These are phyloP conservation scores for Talaromyces funiculosus DNA, from an alignment of 2,329 filamentous ascomycete species.

Conservation along the genomic window DNA sequence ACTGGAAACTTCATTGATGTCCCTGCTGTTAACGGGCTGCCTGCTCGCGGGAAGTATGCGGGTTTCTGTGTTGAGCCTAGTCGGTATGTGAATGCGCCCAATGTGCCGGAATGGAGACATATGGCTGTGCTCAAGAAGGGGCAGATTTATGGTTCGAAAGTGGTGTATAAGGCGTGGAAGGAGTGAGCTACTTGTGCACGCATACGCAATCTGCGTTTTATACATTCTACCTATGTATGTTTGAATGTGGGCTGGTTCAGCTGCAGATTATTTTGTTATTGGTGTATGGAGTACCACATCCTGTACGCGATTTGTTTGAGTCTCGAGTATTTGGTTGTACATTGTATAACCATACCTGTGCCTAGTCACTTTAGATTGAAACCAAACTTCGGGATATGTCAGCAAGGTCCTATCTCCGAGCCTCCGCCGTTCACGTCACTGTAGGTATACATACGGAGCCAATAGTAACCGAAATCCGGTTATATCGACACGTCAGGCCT, in stretches of 20 bases:
- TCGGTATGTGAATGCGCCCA: conserved; percentile 82
- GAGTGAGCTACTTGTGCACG: conserved; percentile 36
- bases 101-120: conserved; percentile 70
- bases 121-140: conserved; percentile 81
- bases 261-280: not conserved
- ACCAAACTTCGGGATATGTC: not conserved
- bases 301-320: not conserved
- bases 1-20: conserved; percentile 81
- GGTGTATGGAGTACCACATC: not conserved
- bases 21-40: conserved; percentile 53
- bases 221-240: not conserved
- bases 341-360: not conserved
- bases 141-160: conserved; percentile 71
- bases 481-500: not conserved
- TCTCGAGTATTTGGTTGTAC: not conserved
- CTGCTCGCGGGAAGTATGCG: conserved; percentile 61
- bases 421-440: not conserved
- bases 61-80: conserved; percentile 92
- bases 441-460: not conserved
- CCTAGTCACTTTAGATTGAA: not conserved
- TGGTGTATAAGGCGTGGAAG: conserved; percentile 81
- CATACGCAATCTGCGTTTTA: not conserved
- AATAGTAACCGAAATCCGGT: not conserved
- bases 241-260: not conserved
- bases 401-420: not conserved